Base-by-base conservation (phyloP, 768 basidiomycete genomes). In the Leccinum subtestaceum region DNA sequence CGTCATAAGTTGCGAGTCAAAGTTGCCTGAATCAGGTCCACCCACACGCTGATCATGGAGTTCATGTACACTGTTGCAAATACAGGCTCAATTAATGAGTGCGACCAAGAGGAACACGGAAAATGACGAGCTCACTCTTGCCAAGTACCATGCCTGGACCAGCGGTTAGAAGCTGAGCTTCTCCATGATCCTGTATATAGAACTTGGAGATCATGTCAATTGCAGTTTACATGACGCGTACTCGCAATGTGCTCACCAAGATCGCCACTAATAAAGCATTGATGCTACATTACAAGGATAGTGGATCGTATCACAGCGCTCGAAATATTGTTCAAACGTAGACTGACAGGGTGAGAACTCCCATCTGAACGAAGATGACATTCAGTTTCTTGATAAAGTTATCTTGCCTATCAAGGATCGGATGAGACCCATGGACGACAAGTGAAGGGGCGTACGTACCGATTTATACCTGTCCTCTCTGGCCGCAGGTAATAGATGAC, bases 1-100 rank as follows among this genome's bases (percentile, higher is more conserved):
- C 0, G 19, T 61, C n/a, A 54, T 12, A 8, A 25, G 25, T 25
- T 43, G 9, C 5, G 15, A 45, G 19, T 49, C 23, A 5, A 19
- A 15, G 1, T 13, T 5, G 4, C 10, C 19, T 8, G n/a, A 15
- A 50, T 34, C 11, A 10, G 25, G 25, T 21, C 34, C 12, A 29
- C 69, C 58, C 52, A 70, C 69, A 70, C 65, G 10, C 63, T 52
- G 7, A 71, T 34, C 62, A 67, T 65, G 12, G 65, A 72, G 32
- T 70, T 72, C 25, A 50, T 12, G 15, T 65, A 70, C 23, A 58
- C 69, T 70, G 47, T 31, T 10, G n/a, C 4, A 10, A 43, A 23
- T 10, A 2, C 3, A 8, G 17, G n/a, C 17, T 29, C 3, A 23
- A 5, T 8, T 13, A 1, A 11, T 55, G 2, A 57, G 36, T 25